These are phyloP conservation scores for Ophiocordyceps robertsii DNA, from an alignment of 2,329 filamentous ascomycete genomes.

Conservation along the genomic window DNA sequence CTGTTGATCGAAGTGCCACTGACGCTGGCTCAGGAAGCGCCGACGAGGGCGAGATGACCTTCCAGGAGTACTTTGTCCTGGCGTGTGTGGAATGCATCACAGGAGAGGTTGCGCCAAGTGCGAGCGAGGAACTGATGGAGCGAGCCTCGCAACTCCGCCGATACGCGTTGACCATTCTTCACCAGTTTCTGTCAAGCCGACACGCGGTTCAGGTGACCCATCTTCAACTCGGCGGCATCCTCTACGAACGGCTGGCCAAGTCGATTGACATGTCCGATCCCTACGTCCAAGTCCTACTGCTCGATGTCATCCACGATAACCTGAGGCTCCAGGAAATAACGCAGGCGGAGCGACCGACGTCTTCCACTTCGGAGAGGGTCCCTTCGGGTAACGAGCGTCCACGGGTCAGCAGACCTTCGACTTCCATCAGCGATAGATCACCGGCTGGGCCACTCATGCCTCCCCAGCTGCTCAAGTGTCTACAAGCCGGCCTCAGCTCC, in stretches of 20 bases:
- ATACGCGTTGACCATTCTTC: slow-evolving; percentile 54
- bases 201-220: slow-evolving; percentile 44
- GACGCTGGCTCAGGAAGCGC: slow-evolving; percentile 26
- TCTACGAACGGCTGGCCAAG: slow-evolving; percentile 55
- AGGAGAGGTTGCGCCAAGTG: slow-evolving; percentile 8
- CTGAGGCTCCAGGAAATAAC: slow-evolving; percentile 49
- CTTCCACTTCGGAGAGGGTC: slow-evolving; percentile 34
- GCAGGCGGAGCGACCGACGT: slow-evolving; percentile 24
- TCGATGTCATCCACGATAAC: slow-evolving; percentile 64
- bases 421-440: slow-evolving; percentile 16
- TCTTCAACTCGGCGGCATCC: slow-evolving; percentile 54
- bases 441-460: slow-evolving; percentile 36
- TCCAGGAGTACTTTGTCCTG: slow-evolving; percentile 56
- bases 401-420: slow-evolving; percentile 24
- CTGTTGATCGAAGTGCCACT: slow-evolving; percentile 3
- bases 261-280: slow-evolving; percentile 49
- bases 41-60: slow-evolving; percentile 39
- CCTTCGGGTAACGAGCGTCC: slow-evolving; percentile 26
- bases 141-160: slow-evolving; percentile 56
- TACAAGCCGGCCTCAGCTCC: slow-evolving; percentile 70
- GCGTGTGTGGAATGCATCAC: slow-evolving; percentile 50
- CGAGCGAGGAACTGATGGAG: slow-evolving; percentile 12
- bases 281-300: slow-evolving; percentile 61
- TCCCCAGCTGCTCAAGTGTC: slow-evolving; percentile 63
- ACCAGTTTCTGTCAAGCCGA: slow-evolving; percentile 53